These are phyloP conservation scores for Trichomonas vaginalis DNA, from an alignment of 208 protist species.

Conservation along the genomic window DNA sequence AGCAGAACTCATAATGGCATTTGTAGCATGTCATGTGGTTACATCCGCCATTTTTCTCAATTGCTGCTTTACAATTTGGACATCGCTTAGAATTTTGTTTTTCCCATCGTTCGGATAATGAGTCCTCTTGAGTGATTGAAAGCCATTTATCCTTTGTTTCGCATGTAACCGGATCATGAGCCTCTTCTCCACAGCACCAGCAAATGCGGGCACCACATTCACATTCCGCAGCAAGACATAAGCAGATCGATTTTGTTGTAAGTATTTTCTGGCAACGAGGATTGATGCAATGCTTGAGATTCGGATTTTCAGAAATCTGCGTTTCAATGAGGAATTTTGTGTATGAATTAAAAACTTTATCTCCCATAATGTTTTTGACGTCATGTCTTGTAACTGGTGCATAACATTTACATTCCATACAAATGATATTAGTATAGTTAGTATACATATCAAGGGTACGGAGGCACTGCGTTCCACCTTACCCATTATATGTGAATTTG, in stretches of 20 bases:
- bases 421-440: no score
- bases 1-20: conserved; percentile 10
- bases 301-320: not conserved
- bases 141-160: not conserved
- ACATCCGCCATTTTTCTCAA: conserved; percentile 18
- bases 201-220: not conserved
- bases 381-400: no score
- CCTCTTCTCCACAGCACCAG: not conserved
- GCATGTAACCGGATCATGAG: not conserved
- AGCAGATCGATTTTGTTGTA: not conserved
- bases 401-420: no score
- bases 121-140: not conserved
- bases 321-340: not conserved
- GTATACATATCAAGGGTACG: no score
- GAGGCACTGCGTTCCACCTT: no score
- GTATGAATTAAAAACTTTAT: not conserved
- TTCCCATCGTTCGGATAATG: not conserved
- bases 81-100: not conserved
- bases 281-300: not conserved
- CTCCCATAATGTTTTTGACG: not conserved
- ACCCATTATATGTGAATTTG: no score
- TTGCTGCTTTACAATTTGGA: not conserved
- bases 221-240: not conserved
- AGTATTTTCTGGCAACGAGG: not conserved
- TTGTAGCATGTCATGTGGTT: conserved; percentile 15